phyloP scores from a whole-genome alignment of 768 basidiomycete genomes.

The Panus rudis region DNA sequence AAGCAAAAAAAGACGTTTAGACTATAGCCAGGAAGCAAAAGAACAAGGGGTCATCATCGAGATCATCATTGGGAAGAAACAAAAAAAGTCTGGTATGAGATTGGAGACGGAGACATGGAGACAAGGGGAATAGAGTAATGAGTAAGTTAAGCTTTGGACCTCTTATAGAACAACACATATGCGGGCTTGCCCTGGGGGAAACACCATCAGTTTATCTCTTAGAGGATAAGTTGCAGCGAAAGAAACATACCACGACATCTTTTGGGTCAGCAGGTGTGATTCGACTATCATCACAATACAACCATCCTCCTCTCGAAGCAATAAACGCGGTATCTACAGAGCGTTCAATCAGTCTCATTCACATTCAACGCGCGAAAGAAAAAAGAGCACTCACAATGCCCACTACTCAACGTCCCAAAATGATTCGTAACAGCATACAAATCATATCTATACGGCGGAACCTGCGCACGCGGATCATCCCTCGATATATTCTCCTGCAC shows the following conservation, averaged over 20 bases:
- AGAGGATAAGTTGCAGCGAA: slow-evolving; percentile 2
- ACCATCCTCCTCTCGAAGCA: slow-evolving; percentile 81
- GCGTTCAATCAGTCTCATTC: slow-evolving; percentile 3
- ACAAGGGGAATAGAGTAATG: too few relatives aligned
- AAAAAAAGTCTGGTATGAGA: slow-evolving; percentile 7
- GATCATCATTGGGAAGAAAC: slow-evolving; percentile 7
- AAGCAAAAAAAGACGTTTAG: slow-evolving; percentile 2
- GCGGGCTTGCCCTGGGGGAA: slow-evolving; percentile 51
- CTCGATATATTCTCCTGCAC: slow-evolving; percentile 32
- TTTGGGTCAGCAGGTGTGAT: slow-evolving; percentile 65
- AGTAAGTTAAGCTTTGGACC: slow-evolving; percentile 23
- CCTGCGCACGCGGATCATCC: slow-evolving; percentile 73
- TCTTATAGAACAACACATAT: slow-evolving; percentile 66
- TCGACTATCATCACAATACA: slow-evolving; percentile 91
- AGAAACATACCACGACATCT: slow-evolving; percentile 70
- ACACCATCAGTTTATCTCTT: slow-evolving; percentile 24
- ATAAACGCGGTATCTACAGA: slow-evolving; percentile 85
- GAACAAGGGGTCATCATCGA: slow-evolving; percentile 1
- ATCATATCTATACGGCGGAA: slow-evolving; percentile 91
- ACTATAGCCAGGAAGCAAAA: too few relatives aligned
- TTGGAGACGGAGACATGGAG: too few relatives aligned
- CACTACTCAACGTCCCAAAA: slow-evolving; percentile 87
- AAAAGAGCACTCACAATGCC: slow-evolving; percentile 73
- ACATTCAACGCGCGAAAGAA: neutral
- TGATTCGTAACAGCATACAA: slow-evolving; percentile 96